Conservation (phyloP, 768 basidiomycete species). For the Lactarius sanguifluus region DNA sequence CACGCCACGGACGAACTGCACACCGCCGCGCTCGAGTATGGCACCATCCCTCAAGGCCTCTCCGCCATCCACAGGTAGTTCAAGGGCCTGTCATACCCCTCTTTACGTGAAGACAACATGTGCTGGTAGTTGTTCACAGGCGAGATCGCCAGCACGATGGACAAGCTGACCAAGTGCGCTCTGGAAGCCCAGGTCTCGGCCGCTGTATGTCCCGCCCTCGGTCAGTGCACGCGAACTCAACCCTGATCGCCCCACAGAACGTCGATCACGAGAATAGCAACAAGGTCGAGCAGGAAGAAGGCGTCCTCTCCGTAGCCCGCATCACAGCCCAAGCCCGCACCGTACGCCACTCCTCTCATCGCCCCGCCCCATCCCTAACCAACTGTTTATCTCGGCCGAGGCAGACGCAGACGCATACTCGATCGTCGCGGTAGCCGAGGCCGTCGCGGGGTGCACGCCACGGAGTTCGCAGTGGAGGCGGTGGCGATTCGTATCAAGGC, state of each 20-base stretch:
- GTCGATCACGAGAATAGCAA: slow-evolving; percentile 87
- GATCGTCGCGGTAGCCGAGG: slow-evolving; percentile 70
- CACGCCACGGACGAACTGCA: slow-evolving; percentile 88
- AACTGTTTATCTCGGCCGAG: slow-evolving; percentile 41
- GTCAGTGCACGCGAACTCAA: not conserved
- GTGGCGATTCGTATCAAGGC: slow-evolving; percentile 65
- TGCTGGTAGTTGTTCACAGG: slow-evolving; percentile 33
- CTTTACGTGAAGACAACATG: not conserved
- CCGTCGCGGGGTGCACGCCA: slow-evolving; percentile 75
- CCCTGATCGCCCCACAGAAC: slow-evolving; percentile 47
- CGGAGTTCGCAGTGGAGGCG: slow-evolving; percentile 65
- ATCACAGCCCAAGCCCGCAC: slow-evolving; percentile 69
- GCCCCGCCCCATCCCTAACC: too few relatives aligned
- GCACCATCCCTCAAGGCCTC: slow-evolving; percentile 78
- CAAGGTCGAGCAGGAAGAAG: slow-evolving; percentile 83
- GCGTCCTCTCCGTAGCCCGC: slow-evolving; percentile 69
- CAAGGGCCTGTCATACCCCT: slow-evolving; percentile 48
- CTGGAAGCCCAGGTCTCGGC: slow-evolving; percentile 87
- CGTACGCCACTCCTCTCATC: slow-evolving; percentile 33
- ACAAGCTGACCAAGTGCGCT: slow-evolving; percentile 79
- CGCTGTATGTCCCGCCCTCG: slow-evolving; percentile 48
- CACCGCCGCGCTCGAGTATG: slow-evolving; percentile 77
- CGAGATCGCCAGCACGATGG: slow-evolving; percentile 83
- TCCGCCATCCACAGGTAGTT: slow-evolving; percentile 87
- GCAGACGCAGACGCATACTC: slow-evolving; percentile 77